These are phyloP conservation scores for Annulohypoxylon truncatum DNA, from an alignment of 2,329 filamentous ascomycete genomes.

Conservation along the genomic window DNA sequence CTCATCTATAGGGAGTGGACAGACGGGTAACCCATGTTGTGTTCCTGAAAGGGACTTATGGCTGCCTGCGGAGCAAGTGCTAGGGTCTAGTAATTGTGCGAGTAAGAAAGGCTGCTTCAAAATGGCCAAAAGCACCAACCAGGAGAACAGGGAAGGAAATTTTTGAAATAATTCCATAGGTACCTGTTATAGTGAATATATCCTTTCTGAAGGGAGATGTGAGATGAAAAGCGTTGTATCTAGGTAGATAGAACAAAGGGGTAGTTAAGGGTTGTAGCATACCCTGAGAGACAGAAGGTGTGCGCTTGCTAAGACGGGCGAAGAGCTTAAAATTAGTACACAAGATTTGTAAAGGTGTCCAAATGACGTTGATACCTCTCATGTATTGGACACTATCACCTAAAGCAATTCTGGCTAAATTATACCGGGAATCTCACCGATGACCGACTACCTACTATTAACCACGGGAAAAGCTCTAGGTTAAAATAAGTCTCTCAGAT, in stretches of 20 bases:
- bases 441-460: neutral
- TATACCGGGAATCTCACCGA: neutral
- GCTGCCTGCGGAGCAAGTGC: constrained; percentile 5
- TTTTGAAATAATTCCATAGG: neutral
- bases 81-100: constrained; percentile 7
- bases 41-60: neutral
- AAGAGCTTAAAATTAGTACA: neutral
- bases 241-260: neutral
- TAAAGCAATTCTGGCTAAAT: constrained; percentile 30
- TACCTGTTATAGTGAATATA: neutral
- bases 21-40: neutral
- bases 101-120: neutral
- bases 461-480: no score
- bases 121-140: neutral
- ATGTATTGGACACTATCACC: neutral
- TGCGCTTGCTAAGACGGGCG: neutral
- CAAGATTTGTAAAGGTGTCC: constrained; percentile 31
- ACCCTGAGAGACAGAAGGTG: neutral
- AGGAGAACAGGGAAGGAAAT: neutral
- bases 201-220: neutral
- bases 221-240: neutral
- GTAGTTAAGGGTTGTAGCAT: neutral
- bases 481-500: no score
- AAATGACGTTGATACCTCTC: constrained; percentile 14
- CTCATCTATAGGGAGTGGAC: constrained; percentile 33